phyloP scores from a whole-genome alignment of 2,329 filamentous ascomycete species.

The Fusarium sambucinum region DNA sequence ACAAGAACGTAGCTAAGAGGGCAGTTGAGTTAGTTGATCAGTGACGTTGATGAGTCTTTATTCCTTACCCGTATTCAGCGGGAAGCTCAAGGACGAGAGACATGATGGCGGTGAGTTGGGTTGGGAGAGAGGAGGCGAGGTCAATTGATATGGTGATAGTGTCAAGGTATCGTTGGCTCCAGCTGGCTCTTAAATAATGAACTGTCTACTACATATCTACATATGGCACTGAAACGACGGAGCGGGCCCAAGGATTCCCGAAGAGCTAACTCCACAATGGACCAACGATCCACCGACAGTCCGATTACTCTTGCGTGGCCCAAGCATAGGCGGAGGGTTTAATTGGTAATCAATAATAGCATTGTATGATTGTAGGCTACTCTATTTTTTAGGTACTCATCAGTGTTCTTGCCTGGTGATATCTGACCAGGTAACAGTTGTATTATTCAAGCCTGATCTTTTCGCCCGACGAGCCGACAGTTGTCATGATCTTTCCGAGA shows the following conservation, averaged over 20 bases:
- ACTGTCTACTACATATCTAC: not conserved
- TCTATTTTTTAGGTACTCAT: not conserved
- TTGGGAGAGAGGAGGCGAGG: not conserved
- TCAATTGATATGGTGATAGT: conserved; percentile 1
- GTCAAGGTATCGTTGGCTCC: conserved; percentile 16
- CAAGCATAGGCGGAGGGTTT: conserved; percentile 5
- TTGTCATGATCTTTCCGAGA: conserved; percentile 2
- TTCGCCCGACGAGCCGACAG: conserved; percentile 16
- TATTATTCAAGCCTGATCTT: not conserved
- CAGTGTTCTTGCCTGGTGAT: not conserved
- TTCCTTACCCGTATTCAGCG: conserved; percentile 63
- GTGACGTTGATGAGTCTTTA: not conserved
- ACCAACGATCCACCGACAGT: conserved; percentile 13
- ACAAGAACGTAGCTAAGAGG: conserved; percentile 70
- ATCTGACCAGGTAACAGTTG: not conserved
- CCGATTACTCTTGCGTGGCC: not conserved
- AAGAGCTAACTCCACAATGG: conserved; percentile 30
- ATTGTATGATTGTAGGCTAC: not conserved
- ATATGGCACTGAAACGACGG: conserved; percentile 24
- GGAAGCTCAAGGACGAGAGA: conserved; percentile 59
- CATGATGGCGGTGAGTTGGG: conserved; percentile 52
- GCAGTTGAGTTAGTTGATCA: conserved; percentile 7
- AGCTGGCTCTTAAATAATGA: conserved; percentile 31
- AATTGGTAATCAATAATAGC: not conserved
- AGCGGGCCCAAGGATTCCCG: conserved; percentile 26